Base-by-base conservation (phyloP, 306 rosid genomes). In the Astragalus glycyphyllos region DNA sequence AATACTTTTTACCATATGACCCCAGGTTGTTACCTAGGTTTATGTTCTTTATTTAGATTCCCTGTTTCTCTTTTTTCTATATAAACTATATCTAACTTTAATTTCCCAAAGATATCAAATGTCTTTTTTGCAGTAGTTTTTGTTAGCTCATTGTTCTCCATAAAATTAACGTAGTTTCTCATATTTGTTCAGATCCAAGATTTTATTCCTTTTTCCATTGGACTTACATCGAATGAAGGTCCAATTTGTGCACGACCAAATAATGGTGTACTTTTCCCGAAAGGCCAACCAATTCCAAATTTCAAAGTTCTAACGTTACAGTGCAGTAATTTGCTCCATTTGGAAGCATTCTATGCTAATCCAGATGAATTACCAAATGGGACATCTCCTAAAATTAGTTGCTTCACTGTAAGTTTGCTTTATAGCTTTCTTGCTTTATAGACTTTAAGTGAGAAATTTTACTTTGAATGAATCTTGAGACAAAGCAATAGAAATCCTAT, bases 271-370 rank as follows among this genome's bases (percentile, higher is more conserved):
- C 75, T 94, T 83, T 89, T 94, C 79, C 91, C 88, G 0, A 89
- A 80, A 86, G 90, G 97, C 65, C 96, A 87, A 68, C 78, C 81
- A 34, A 81, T 94, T 80, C 99, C 99, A 57, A 83, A 96, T 68
- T 73, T 76, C 75, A 94, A 94, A 83, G 47, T 72, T 66, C 56
- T 91, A 60, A 81, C 91, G 38, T 75, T 94, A 56, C 86, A 80
- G 31, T 63, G 78, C 59, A 81, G 77, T 78, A 42, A 67, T 66
- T 75, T 79, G 57, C 85, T 94, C 77, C 84, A 72, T 69, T 77
- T 94, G 78, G 92, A 91, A 83, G 90, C 96, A 42, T 76, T 83
- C 81, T 94, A 87, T 77, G 88, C 81, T 63, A 77, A 87, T 82
- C 74, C 72, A 59, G 68, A 78, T 68, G 96, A 94, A 68, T 67